Evolutionary conservation across 2,329 filamentous ascomycete genomes (phyloP), one percentile per base, ranked within the genome.

Genomic region (Diaporthe ampelina): DNA sequence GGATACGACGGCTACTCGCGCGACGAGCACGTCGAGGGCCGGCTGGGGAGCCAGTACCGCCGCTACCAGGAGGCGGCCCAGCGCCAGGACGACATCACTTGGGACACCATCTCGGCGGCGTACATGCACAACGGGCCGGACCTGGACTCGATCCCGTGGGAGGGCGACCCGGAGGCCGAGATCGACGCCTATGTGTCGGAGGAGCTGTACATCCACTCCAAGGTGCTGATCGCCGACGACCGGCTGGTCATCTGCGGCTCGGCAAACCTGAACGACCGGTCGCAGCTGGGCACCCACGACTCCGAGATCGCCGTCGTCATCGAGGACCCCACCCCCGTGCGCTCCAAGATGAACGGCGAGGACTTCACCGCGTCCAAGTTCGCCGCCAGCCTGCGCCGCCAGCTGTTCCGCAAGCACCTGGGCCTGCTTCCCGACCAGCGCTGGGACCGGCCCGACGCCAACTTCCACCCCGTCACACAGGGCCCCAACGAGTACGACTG

Each of bases 151-250:
- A 81, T 89, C 4, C 87, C 88, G 0, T 98, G 95, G 94, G 93
- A 95, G 26, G 93, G 94, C n/a, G 86, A 93, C 11, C 85, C 91
- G 0, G 90, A 96, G 78, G 89, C 90, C 2, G 97, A 98, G 83
- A 93, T 95, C 74, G 89, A 93, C 72, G 94, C 97, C 80, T 97
- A 96, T 87, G 92, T 98, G 74, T 95, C 98, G 80, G 97, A 99
- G 82, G 96, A 99, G 83, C 89, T 98, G 4, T 99, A 99, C 82
- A 93, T 98, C 67, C 97, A 99, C 82, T 93, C 92, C 48, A 99
- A 98, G 85, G 88, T 98, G 50, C 88, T 97, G 78, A 96, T 98
- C 78, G 93, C 93, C 2, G 95, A 98, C 81, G 96, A 98, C 82
- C 91, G 92, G 72, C 89, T 95, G 59, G 95, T 94, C 2, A 91